These are phyloP conservation scores for Coccomyxa sp. DNA, from an alignment of 139 green algal species.

Conservation along the genomic window DNA sequence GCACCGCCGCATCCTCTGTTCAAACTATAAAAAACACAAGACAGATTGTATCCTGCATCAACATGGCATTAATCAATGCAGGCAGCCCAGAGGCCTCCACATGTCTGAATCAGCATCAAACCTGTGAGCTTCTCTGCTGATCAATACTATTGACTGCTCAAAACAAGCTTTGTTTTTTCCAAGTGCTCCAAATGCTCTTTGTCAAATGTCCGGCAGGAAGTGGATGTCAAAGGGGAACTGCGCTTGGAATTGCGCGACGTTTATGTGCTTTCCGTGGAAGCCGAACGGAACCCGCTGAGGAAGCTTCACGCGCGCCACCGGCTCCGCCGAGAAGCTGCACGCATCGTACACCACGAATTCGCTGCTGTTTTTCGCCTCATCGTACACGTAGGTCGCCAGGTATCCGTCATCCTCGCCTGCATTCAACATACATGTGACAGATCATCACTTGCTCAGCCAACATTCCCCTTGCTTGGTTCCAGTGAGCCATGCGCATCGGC, in stretches of 20 bases:
- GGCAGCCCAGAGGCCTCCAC: too few species aligned
- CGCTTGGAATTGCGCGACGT: constrained; percentile 12
- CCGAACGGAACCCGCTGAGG: constrained; percentile 59
- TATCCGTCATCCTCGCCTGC: constrained; percentile 66
- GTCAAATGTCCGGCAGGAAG: not conserved
- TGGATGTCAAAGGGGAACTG: constrained; percentile 10
- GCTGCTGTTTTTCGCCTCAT: constrained; percentile 19
- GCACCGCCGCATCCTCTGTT: too few species aligned
- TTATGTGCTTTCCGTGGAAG: constrained; percentile 61
- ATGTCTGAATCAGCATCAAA: too few species aligned
- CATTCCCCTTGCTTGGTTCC: not conserved
- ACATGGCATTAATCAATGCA: too few species aligned
- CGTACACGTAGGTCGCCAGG: constrained; percentile 58
- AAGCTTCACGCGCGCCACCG: constrained; percentile 48
- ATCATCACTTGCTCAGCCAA: not conserved
- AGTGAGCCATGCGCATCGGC: too few species aligned
- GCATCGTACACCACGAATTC: constrained; percentile 64
- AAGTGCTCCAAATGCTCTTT: too few species aligned
- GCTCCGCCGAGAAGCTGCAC: constrained; percentile 47
- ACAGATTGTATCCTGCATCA: too few species aligned
- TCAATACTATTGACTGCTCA: too few species aligned
- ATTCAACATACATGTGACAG: not conserved
- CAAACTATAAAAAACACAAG: too few species aligned
- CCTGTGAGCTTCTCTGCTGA: too few species aligned
- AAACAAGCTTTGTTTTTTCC: too few species aligned